A percentile compares a stretch with the other conserved stretches of the same genome.
phyloP scores from a whole-genome alignment of 176 grass and related monocot genomes.

The Oryza australiensis region DNA sequence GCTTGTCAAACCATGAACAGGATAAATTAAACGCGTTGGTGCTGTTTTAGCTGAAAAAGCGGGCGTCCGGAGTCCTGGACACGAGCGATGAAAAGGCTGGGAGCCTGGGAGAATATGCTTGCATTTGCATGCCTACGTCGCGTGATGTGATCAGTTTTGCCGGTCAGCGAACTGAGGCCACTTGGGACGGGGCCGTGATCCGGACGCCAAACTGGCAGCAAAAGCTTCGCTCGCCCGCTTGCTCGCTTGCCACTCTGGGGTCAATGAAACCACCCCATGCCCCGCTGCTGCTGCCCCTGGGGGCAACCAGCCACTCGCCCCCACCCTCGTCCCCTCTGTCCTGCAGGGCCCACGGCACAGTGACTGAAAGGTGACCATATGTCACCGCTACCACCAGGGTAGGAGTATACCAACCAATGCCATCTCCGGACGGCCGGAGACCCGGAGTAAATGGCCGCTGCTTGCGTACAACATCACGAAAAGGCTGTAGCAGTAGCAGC shows the following conservation, averaged over 20 bases:
- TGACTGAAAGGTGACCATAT: neutral
- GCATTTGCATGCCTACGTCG: neutral
- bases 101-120: neutral
- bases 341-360: neutral
- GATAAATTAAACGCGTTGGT: neutral
- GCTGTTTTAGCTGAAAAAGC: neutral
- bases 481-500: neutral
- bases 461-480: constrained; percentile 23
- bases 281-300: constrained; percentile 35
- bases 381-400: neutral
- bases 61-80: neutral
- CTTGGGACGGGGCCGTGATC: neutral
- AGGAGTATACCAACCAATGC: neutral
- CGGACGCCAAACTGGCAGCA: constrained; percentile 28
- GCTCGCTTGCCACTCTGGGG: neutral
- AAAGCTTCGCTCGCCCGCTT: neutral
- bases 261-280: constrained; percentile 34
- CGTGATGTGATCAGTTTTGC: neutral
- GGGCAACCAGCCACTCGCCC: constrained; percentile 12
- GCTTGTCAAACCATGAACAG: neutral
- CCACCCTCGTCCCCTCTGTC: neutral
- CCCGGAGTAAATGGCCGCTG: constrained; percentile 29
- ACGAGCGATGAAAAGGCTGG: neutral
- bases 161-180: neutral
- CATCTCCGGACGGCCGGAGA: neutral